A percentile compares a stretch with the other conserved stretches of the same genome.
Evolutionary conservation across 139 green algal genomes (phyloP).

Genomic region (Nannochloris sp.): DNA sequence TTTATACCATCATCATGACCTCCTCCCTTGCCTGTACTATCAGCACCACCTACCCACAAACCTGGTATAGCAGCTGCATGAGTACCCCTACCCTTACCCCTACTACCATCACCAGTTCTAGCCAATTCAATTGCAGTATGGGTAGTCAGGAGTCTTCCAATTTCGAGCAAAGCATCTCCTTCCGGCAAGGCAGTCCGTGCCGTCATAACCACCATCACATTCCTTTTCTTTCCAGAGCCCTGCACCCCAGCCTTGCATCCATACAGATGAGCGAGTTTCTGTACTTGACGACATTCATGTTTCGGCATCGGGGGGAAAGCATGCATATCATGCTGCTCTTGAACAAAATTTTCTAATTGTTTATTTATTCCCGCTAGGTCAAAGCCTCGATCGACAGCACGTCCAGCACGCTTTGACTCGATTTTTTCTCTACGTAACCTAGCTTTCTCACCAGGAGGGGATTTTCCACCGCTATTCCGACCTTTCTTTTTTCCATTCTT

Average conservation of each 20-base stretch:
- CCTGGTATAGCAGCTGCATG: too few relatives aligned
- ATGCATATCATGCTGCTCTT: conserved; percentile 23
- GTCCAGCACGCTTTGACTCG: conserved; percentile 34
- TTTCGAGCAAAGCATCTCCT: conserved; percentile 9
- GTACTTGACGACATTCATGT: conserved; percentile 16
- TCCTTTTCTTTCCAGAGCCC: conserved; percentile 33
- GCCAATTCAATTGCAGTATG: conserved; percentile 7
- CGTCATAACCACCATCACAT: conserved; percentile 26
- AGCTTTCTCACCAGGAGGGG: conserved; percentile 37
- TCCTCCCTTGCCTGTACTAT: too few relatives aligned
- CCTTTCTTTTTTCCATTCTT: too few relatives aligned
- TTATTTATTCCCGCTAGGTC: conserved; percentile 31
- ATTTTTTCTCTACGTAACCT: conserved; percentile 14
- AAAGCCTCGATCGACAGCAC: conserved; percentile 30
- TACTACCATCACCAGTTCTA: too few relatives aligned
- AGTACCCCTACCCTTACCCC: too few relatives aligned
- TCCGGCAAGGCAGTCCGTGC: conserved; percentile 18
- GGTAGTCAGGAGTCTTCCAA: conserved; percentile 12
- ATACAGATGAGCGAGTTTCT: conserved; percentile 39
- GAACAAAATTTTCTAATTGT: conserved; percentile 37
- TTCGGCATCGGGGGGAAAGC: conserved; percentile 35
- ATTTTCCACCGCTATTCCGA: too few relatives aligned
- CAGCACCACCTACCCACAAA: too few relatives aligned
- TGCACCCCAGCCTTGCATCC: conserved; percentile 25
- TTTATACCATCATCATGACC: not conserved